Conservation (phyloP, 169 alveolate genomes). For the Gregarina niphandrodes region DNA sequence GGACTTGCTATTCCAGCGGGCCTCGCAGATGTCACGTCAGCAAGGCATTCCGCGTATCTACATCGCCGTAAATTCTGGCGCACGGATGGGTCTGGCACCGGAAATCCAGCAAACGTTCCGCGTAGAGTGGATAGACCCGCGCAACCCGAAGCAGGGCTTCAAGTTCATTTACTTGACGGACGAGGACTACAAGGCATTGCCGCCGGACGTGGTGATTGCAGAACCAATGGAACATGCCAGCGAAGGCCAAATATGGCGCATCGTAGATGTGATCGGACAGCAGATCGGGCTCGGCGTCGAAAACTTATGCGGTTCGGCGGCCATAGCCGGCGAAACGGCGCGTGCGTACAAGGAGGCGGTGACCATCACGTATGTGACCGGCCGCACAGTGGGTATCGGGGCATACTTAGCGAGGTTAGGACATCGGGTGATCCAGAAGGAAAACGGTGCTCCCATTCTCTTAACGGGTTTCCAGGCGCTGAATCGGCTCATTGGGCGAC, state of each 20-base stretch:
- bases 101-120: conserved; percentile 28
- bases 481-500: conserved; percentile 45
- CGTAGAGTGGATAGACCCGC: conserved; percentile 34
- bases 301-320: conserved; percentile 46
- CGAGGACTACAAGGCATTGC: conserved; percentile 21
- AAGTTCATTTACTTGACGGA: conserved; percentile 36
- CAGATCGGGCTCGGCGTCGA: conserved; percentile 43
- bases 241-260: conserved; percentile 21
- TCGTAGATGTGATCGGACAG: conserved; percentile 18
- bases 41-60: conserved; percentile 42
- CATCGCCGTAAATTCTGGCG: conserved; percentile 51
- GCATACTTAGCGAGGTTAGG: conserved; percentile 55
- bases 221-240: conserved; percentile 24
- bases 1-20: conserved; percentile 30
- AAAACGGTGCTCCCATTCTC: conserved; percentile 41
- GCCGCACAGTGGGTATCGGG: conserved; percentile 60
- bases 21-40: conserved; percentile 42
- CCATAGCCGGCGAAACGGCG: conserved; percentile 60
- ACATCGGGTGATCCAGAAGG: conserved; percentile 48
- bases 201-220: conserved; percentile 25
- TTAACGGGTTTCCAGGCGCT: conserved; percentile 56
- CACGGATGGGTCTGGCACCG: conserved; percentile 44
- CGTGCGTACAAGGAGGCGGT: conserved; percentile 47
- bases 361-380: conserved; percentile 51
- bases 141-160: conserved; percentile 36